A percentile compares a stretch with the other conserved stretches of the same genome.
phyloP scores from a whole-genome alignment of 1,284 basidiomycete species.

The Marasmius fiardii region DNA sequence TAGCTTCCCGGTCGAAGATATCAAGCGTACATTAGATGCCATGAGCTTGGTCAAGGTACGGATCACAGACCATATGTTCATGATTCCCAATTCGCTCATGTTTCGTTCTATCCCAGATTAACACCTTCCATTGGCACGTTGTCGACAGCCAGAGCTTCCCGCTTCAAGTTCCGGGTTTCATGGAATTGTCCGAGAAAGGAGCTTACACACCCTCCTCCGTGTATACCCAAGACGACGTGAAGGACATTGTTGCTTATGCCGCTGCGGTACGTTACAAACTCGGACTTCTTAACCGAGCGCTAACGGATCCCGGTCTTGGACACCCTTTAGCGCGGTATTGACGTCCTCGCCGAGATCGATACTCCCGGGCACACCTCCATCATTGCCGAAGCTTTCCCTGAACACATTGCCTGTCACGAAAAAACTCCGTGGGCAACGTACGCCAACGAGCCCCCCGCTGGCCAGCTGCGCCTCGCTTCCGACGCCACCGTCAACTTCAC shows the following conservation, averaged over 20 bases:
- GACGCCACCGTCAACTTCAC: constrained; percentile 41
- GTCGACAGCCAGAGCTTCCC: constrained; percentile 80
- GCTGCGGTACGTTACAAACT: constrained; percentile 48
- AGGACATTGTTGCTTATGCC: constrained; percentile 68
- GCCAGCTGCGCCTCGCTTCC: constrained; percentile 73
- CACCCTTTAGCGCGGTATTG: constrained; percentile 66
- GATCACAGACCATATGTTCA: constrained; percentile 14
- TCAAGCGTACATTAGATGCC: constrained; percentile 75
- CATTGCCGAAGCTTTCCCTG: constrained; percentile 65
- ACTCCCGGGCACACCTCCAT: constrained; percentile 80
- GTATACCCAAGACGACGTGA: constrained; percentile 62
- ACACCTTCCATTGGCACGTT: constrained; percentile 80
- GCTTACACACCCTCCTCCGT: constrained; percentile 59
- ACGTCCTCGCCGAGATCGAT: constrained; percentile 75
- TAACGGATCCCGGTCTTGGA: background rate
- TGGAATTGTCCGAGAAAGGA: constrained; percentile 61
- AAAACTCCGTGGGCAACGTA: constrained; percentile 60
- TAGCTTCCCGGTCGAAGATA: constrained; percentile 65
- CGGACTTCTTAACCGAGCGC: background rate
- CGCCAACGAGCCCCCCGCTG: constrained; percentile 77
- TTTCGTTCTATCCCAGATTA: constrained; percentile 39
- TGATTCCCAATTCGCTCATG: constrained; percentile 47
- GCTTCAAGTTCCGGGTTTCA: constrained; percentile 58
- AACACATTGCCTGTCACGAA: constrained; percentile 71
- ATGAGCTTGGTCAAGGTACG: constrained; percentile 86